These are phyloP conservation scores for Crucihimalaya himalaica DNA, from an alignment of 345 rosid species.

Conservation along the genomic window DNA sequence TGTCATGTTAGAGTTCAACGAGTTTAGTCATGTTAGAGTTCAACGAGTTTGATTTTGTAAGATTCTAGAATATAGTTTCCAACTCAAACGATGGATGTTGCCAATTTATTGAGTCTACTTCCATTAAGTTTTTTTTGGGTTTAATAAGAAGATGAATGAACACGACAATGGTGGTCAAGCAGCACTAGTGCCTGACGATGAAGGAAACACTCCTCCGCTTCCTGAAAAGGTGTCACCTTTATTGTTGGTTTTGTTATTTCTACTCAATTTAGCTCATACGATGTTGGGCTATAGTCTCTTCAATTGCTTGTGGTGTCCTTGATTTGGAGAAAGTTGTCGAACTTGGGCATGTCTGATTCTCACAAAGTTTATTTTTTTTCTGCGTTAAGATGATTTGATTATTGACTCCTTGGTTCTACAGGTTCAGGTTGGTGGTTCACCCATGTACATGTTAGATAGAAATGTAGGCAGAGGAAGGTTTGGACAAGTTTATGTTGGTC, in stretches of 20 bases:
- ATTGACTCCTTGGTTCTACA: constrained; percentile 34
- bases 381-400: not conserved
- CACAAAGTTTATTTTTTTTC: not conserved
- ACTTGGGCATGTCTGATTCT: not conserved
- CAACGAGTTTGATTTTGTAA: no score
- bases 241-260: not conserved
- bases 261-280: not conserved
- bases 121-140: no score
- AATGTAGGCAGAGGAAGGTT: constrained; percentile 97
- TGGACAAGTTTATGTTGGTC: constrained; percentile 95
- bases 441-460: constrained; percentile 72
- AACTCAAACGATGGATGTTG: no score
- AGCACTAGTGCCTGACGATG: constrained; percentile 70
- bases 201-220: constrained; percentile 82
- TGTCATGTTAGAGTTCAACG: no score
- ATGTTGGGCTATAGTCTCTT: not conserved
- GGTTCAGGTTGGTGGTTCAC: constrained; percentile 93
- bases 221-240: constrained; percentile 70
- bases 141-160: constrained; percentile 67
- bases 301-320: constrained; percentile 20
- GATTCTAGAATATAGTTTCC: no score
- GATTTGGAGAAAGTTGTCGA: not conserved
- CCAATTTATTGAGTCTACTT: no score
- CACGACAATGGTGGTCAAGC: constrained; percentile 74
- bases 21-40: no score